Evolutionary conservation across 1,139 yeast species (phyloP), one percentile per base, ranked within the genome.

Genomic region (Scheffersomyces quercinus): DNA sequence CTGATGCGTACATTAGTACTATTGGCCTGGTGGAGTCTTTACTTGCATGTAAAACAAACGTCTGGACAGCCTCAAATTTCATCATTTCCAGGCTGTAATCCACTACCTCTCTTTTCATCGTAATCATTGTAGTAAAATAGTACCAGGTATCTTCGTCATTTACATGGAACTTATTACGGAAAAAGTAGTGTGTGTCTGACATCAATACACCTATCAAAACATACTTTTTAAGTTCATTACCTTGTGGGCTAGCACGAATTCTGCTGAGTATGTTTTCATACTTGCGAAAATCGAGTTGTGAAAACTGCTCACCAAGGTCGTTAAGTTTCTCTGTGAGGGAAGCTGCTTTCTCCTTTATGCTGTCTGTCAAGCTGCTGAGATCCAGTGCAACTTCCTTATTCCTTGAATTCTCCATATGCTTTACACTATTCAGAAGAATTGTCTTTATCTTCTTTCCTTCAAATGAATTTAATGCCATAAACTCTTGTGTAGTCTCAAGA

Each of bases 391-490:
- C 58, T 10, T 53, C 56, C 2, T 49, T 46, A 14, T 54, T 60
- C 1, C 39, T 41, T 29, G 43, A 38, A 10, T 39, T 40, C 29
- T 40, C 48, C 28, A 66, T 50, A 42, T 60, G 55, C 11, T 40
- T 40, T 4, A 59, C 53, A 2, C 67, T 48, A 7, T 53, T 54
- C 16, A 55, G 53, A 29, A 70, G 49, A 12, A 70, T 49, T 5
- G 53, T 51, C 31, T 56, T 59, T 28, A 70, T 56, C 28, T 58
- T 59, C 48, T 69, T 69, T 1, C 76, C 76, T 48, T 68, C 74
- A 47, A 68, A 69, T 9, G 71, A 64, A 41, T 57, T 68, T 41
- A 62, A 51, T 5, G 54, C 50, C 64, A 70, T 63, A 28, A 70
- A 55, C 38, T 53, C 50, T 29, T 54, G 51, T 29, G 67, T 52